phyloP scores from a whole-genome alignment of 805 yeast species.

The Lachancea sp. region DNA sequence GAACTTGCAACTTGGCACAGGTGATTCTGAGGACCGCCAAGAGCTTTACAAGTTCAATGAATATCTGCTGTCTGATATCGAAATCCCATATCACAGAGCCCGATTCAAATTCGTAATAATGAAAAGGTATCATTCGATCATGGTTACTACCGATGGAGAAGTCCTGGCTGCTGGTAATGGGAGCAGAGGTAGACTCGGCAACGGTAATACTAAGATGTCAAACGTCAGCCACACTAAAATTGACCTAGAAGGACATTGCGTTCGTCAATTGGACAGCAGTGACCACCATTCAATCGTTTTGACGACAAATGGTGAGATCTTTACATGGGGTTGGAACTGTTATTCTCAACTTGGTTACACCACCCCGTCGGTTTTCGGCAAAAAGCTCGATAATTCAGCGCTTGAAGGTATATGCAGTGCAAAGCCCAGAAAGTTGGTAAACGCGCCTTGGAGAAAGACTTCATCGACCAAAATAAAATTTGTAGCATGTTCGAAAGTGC shows the following conservation, averaged over 20 bases:
- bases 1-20: constrained; percentile 59
- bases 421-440: constrained; percentile 24
- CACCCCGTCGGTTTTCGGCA: constrained; percentile 20
- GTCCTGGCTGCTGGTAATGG: constrained; percentile 62
- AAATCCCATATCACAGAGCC: constrained; percentile 27
- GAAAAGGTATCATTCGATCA: constrained; percentile 60
- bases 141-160: constrained; percentile 48
- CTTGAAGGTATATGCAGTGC: constrained; percentile 21
- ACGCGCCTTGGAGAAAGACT: constrained; percentile 15
- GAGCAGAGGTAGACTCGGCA: constrained; percentile 67
- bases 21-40: constrained; percentile 50
- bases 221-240: constrained; percentile 42
- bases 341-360: constrained; percentile 60
- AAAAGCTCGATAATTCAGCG: constrained; percentile 24
- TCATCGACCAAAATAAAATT: constrained; percentile 33
- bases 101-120: constrained; percentile 44
- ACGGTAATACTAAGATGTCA: constrained; percentile 36
- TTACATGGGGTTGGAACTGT: constrained; percentile 74
- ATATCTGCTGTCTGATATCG: constrained; percentile 22
- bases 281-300: constrained; percentile 63
- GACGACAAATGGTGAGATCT: constrained; percentile 47
- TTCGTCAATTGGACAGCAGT: constrained; percentile 43
- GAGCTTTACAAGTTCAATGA: constrained; percentile 38
- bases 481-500: constrained; percentile 59
- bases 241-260: constrained; percentile 32